These are phyloP conservation scores for Mycena kentingensis DNA, from an alignment of 768 basidiomycete genomes.

Conservation along the genomic window DNA sequence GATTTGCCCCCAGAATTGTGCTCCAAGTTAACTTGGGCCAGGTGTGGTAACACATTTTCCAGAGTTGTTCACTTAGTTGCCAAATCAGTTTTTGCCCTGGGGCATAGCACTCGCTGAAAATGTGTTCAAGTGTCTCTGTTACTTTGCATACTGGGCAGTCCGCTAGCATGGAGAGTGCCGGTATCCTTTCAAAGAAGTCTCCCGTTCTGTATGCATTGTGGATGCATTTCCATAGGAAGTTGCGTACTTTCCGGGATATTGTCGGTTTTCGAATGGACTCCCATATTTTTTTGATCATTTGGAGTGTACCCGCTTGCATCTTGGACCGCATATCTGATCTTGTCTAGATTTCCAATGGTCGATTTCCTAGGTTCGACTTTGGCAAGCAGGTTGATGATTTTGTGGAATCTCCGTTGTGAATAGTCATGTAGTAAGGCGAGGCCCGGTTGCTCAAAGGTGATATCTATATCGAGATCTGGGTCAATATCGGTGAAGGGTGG, in stretches of 20 bases:
- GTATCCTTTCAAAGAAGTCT: slow-evolving; percentile 18
- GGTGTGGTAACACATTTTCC: background rate
- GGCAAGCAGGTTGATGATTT: background rate
- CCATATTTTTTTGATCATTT: slow-evolving; percentile 4
- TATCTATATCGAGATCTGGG: background rate
- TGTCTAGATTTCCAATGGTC: slow-evolving; percentile 5
- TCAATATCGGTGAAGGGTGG: background rate
- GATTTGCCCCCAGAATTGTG: background rate
- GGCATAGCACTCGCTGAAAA: slow-evolving; percentile 9
- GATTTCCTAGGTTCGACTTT: background rate
- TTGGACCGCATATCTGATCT: background rate
- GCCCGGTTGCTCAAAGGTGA: background rate
- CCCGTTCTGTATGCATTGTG: slow-evolving; percentile 11
- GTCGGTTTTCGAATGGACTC: background rate
- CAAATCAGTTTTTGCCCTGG: background rate
- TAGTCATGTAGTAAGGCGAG: background rate
- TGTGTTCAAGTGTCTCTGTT: slow-evolving; percentile 19
- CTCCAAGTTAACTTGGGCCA: slow-evolving; percentile 3
- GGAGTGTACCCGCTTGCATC: background rate
- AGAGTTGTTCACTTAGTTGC: background rate
- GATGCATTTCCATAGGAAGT: slow-evolving; percentile 18
- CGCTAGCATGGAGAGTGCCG: background rate
- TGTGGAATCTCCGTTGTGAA: slow-evolving; percentile 5
- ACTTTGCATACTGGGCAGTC: background rate
- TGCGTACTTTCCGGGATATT: background rate